Evolutionary conservation across 73 alveolate genomes (phyloP).

Genomic region (Paramecium bursaria): DNA sequence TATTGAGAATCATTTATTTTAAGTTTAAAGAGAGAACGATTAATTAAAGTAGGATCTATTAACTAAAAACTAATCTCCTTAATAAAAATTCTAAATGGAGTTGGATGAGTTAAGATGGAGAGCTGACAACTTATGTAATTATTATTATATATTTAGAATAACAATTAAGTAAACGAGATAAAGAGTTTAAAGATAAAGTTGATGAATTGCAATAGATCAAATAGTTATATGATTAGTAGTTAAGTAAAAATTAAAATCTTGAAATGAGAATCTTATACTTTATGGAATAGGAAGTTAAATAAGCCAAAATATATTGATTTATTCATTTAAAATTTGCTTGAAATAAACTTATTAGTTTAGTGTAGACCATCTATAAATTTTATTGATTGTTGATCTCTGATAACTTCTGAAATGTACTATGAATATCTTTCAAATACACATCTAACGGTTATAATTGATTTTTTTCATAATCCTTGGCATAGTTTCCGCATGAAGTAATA

Average conservation of each 20-base stretch:
- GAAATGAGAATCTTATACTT: slow-evolving; percentile 47
- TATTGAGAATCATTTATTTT: not conserved
- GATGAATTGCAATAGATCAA: not conserved
- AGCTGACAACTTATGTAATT: not conserved
- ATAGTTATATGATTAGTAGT: not conserved
- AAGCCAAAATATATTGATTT: too few relatives aligned
- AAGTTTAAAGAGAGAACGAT: slow-evolving; percentile 14
- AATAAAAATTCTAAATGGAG: not conserved
- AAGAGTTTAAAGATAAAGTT: not conserved
- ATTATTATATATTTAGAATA: not conserved
- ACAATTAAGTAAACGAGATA: not conserved
- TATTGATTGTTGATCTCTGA: too few relatives aligned
- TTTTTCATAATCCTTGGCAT: slow-evolving; percentile 19
- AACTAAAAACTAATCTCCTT: not conserved
- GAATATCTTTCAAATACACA: slow-evolving; percentile 7
- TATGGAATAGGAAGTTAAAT: slow-evolving; percentile 34
- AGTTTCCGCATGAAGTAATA: slow-evolving; percentile 1
- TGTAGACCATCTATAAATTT: too few relatives aligned
- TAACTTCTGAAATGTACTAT: too few relatives aligned
- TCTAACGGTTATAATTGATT: not conserved
- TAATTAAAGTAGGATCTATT: not conserved
- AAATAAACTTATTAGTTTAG: too few relatives aligned
- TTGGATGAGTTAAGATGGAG: slow-evolving; percentile 5
- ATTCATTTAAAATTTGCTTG: too few relatives aligned
- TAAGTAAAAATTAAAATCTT: slow-evolving; percentile 6